Base-by-base conservation (phyloP, 2,329 filamentous ascomycete genomes). In the Xylariaceae sp. region DNA sequence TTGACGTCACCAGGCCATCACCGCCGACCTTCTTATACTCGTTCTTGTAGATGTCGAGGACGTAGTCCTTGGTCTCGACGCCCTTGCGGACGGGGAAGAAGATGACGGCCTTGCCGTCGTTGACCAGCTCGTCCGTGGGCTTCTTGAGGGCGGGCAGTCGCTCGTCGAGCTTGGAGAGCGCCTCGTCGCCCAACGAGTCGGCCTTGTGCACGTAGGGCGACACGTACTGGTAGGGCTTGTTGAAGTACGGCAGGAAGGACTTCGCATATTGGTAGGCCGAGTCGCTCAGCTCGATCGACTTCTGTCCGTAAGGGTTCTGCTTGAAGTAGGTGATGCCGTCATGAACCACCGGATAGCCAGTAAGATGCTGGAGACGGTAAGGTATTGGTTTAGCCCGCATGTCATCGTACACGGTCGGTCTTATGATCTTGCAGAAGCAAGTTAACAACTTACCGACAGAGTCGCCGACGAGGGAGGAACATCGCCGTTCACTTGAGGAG, bases 131-230 rank as follows among this genome's bases (percentile, higher is more conserved):
- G 49, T 74, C 70, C 17, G 84, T 85, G 35, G 85, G 79, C 66
- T 88, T 83, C 70, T 83, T 86, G 61, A 90, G 73, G 44, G 76
- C 71, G 36, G 85, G 85, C 61, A 88, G 83, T 48, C 69, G 75
- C 60, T 76, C 66, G 51, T 90, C 85, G 52, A 90, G 69, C 56
- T 74, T 78, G 54, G 64, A 69, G 49, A 90, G 71, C n/a, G 82
- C 77, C 60, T 77, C 71, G 63, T 88, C 81, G 50, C 83, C 85
- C 36, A 94, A 66, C 43, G 76, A 67, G 61, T 97, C 92, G 57
- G 81, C 89, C 63, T 82, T 87, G 61, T 78, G 71, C 50, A 94
- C 76, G 65, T 96, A 96, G 1, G 90, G 89, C 36, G 81, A 81
- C 48, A 94, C 76, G 61, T 86, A 92, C 58, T 77, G 73, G 69